Base-by-base conservation (phyloP, 805 yeast species). In the Ogataea trehalophila region DNA sequence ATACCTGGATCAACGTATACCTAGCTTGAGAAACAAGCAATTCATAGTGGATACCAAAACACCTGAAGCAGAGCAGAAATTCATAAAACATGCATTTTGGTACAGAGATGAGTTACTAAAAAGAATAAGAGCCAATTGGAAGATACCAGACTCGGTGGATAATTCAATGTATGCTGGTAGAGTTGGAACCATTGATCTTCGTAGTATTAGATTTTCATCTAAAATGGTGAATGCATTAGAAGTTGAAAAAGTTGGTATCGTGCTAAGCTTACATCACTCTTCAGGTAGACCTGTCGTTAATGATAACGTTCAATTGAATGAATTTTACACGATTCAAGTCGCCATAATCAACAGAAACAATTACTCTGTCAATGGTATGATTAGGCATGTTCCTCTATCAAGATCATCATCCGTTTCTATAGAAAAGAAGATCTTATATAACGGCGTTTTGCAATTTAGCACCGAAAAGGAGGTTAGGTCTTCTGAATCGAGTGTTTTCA, bases 61-160 rank as follows among this genome's bases (percentile, higher is more conserved):
- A 6, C 70, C 79, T 0, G 76, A 72, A 42, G 81, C 78, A 9
- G 88, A 86, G 50, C 83, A 76, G 34, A 56, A 56, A 39, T 76
- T 71, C 45, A 76, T 80, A 66, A 72, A 80, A 47, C 83, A 81
- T 51, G 68, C 78, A 2, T 94, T 90, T 63, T 92, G 99, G 99
- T 77, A 85, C 52, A 69, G 95, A 48, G 81, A 85, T 47, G 74
- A 75, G 50, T 62, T 94, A 1, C 67, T 92, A 44, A 71, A 75
- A 41, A 69, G 70, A 15, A 56, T 94, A 5, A 62, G 67, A 2
- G 96, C 96, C 2, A 56, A 63, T 2, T 92, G 99, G 99, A 58
- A 57, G 20, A 63, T 71, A 4, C 47, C 60, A 6, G 45, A 60
- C 17, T 33, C 40, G 16, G 59, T 52, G n/a, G 41, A 45, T 18